phyloP scores from a whole-genome alignment of 768 basidiomycete genomes.

The Suillus clintonianus region DNA sequence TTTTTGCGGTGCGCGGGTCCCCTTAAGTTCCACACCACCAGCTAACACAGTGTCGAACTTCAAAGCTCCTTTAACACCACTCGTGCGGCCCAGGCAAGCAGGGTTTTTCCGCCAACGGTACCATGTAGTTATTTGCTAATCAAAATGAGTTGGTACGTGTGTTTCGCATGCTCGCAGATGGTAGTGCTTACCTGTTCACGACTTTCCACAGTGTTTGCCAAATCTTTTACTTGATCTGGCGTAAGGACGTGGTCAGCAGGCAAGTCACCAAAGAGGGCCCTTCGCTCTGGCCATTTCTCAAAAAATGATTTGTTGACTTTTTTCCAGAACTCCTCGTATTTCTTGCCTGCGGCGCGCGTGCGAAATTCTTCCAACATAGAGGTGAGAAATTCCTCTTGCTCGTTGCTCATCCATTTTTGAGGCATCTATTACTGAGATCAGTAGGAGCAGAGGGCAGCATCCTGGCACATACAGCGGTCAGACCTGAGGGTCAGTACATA shows the following conservation, averaged over 20 bases:
- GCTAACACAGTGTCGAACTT: background rate
- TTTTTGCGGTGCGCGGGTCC: background rate
- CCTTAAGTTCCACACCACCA: background rate
- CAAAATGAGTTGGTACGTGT: background rate
- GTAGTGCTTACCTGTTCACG: background rate
- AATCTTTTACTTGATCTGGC: background rate
- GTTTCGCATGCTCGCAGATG: background rate
- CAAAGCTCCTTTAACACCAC: background rate
- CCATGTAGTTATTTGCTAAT: background rate
- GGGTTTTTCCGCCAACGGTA: background rate
- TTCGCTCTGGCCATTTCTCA: background rate
- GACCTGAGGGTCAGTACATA: background rate
- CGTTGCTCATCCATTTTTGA: background rate
- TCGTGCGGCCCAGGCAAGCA: background rate
- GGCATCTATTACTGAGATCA: background rate
- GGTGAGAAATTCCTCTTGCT: background rate
- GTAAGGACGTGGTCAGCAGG: background rate
- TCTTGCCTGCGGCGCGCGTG: background rate
- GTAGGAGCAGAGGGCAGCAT: background rate
- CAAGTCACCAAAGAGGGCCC: background rate
- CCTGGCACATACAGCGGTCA: too few relatives aligned
- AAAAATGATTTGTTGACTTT: background rate
- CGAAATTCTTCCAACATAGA: background rate
- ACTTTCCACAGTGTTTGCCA: background rate
- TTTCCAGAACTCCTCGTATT: background rate